Evolutionary conservation across 306 rosid genomes (phyloP).

Genomic region (Begonia fuchsioides): DNA sequence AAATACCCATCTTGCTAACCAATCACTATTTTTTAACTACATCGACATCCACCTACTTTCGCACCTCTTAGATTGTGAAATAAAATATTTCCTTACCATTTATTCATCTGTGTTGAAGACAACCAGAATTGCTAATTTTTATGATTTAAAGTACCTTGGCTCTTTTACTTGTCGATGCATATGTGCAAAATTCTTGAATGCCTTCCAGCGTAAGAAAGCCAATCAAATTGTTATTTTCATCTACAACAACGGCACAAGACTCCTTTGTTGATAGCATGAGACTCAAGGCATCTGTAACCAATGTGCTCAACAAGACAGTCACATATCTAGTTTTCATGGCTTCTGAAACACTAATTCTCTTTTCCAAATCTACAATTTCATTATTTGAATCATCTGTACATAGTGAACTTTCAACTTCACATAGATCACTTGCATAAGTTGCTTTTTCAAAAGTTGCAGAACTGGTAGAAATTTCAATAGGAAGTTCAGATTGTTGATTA

Average conservation of each 20-base stretch:
- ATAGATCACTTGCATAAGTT: slow-evolving; percentile 28
- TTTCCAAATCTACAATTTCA: slow-evolving; percentile 24
- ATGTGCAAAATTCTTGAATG: slow-evolving; percentile 52
- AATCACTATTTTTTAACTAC: too few species aligned
- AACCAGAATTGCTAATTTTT: background rate
- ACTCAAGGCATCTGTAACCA: slow-evolving; percentile 51
- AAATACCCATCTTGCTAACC: too few species aligned
- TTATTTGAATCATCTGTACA: slow-evolving; percentile 33
- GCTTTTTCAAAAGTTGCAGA: slow-evolving; percentile 17
- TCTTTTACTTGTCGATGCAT: slow-evolving; percentile 34
- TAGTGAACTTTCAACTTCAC: slow-evolving; percentile 68
- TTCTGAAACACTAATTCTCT: slow-evolving; percentile 52
- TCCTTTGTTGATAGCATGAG: slow-evolving; percentile 81
- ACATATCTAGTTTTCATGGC: slow-evolving; percentile 86
- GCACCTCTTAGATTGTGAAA: too few species aligned
- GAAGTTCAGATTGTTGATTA: slow-evolving; percentile 20
- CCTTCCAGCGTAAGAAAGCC: slow-evolving; percentile 66
- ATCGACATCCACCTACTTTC: too few species aligned
- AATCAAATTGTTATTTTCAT: slow-evolving; percentile 37
- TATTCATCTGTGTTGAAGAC: background rate
- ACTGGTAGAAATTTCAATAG: slow-evolving; percentile 27
- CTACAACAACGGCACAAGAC: slow-evolving; percentile 78
- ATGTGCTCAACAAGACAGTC: slow-evolving; percentile 44
- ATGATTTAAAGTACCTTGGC: slow-evolving; percentile 35
- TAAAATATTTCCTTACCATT: background rate